Evolutionary conservation across 192 early-diverging fungal species (phyloP).

Genomic region (Coemansia sp.): DNA sequence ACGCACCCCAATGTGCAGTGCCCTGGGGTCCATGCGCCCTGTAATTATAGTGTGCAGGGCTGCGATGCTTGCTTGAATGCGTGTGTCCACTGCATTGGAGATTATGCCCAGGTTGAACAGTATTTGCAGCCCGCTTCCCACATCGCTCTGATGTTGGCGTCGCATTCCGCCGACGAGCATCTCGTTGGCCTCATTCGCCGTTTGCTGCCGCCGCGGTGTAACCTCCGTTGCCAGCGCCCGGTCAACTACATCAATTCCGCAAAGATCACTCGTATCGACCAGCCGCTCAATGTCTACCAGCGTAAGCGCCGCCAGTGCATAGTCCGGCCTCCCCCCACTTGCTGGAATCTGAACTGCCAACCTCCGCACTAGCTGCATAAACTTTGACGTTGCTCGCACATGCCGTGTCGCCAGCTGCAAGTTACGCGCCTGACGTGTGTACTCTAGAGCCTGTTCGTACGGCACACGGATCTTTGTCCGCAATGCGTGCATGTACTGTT

Average conservation of each 20-base stretch:
- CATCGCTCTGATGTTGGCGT: slow-evolving; percentile 23
- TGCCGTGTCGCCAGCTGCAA: slow-evolving; percentile 25
- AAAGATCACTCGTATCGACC: slow-evolving; percentile 9
- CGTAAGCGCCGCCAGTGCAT: slow-evolving; percentile 35
- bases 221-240: slow-evolving; percentile 10
- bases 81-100: neutral
- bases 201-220: slow-evolving; percentile 5
- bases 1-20: slow-evolving; percentile 14
- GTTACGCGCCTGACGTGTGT: slow-evolving; percentile 20
- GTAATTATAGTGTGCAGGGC: slow-evolving; percentile 9
- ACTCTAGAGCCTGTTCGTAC: slow-evolving; percentile 28
- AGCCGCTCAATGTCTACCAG: slow-evolving; percentile 33
- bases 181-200: slow-evolving; percentile 11
- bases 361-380: slow-evolving; percentile 34
- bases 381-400: slow-evolving; percentile 19
- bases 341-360: slow-evolving; percentile 17
- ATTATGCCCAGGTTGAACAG: slow-evolving; percentile 32
- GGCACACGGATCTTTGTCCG: slow-evolving; percentile 40
- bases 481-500: slow-evolving; percentile 31
- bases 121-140: slow-evolving; percentile 31
- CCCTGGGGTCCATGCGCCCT: slow-evolving; percentile 12
- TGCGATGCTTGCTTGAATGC: slow-evolving; percentile 8
- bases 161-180: slow-evolving; percentile 29
- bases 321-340: slow-evolving; percentile 9
- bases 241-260: slow-evolving; percentile 28